Base-by-base conservation (phyloP, 208 protist species). In the Wallacemonas rigidus region DNA sequence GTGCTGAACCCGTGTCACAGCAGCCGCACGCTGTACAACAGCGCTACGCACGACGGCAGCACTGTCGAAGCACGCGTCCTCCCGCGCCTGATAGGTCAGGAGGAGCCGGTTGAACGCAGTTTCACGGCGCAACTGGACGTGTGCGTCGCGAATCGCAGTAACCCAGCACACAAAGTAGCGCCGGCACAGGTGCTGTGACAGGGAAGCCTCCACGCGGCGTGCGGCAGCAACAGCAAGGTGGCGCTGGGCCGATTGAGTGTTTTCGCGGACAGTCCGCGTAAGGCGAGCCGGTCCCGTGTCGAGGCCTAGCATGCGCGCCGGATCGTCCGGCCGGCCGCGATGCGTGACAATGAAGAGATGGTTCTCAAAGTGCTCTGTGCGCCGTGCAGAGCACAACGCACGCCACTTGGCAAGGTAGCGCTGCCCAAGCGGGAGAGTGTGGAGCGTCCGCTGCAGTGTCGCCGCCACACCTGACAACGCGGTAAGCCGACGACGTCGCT, bases 31-130 rank as follows among this genome's bases (percentile, higher is more conserved):
- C 61, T n/a, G 38, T 35, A 48, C 11, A 12, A 74, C 40, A 54
- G 45, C 38, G 64, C 56, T 17, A 41, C 69, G 76, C 44, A 81
- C 47, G 54, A 83, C 75, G 2, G 65, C 50, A 1, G 45, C 60
- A 26, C 2, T 55, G 55, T 45, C 55, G 26, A 61, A 53, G 43
- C 60, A 3, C 43, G 8, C 60, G 57, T 83, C 61, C 45, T 64
- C 60, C 39, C 57, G 41, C 53, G 72, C 75, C 57, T 75, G 83
- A 70, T 85, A 81, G 17, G 82, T 83, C 26, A 92, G 76, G 17
- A 88, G 76, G 12, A 92, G 69, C 38, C 65, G 69, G 74, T 88
- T 88, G 71, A 82, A 87, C 17, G 80, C 71, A 11, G 80, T 38
- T 39, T 74, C 70, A 45, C 79, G 82, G 8, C 67, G 64, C 61